Conservation (phyloP, 1,139 yeast species). For the Saccharomycopsis hybrid region DNA sequence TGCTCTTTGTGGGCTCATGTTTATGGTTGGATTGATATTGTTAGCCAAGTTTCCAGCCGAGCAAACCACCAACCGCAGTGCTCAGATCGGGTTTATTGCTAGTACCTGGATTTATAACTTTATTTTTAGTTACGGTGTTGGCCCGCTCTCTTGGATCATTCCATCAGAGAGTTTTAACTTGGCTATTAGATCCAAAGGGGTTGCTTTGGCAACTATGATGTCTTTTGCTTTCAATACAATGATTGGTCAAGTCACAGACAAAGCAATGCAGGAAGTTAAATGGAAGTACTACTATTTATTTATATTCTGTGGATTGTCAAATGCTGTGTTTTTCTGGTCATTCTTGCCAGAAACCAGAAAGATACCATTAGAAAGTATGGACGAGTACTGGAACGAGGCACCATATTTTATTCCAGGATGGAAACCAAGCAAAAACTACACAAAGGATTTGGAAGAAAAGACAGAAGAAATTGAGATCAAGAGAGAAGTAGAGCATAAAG, state of each 20-base stretch:
- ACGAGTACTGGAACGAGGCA: slow-evolving; percentile 27
- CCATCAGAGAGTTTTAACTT: slow-evolving; percentile 23
- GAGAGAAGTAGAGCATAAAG: slow-evolving; percentile 5
- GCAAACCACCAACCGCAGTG: slow-evolving; percentile 21
- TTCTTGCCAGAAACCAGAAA: slow-evolving; percentile 29
- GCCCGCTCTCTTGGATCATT: slow-evolving; percentile 24
- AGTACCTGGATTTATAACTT: slow-evolving; percentile 27
- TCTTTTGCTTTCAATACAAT: slow-evolving; percentile 25
- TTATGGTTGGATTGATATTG: slow-evolving; percentile 23
- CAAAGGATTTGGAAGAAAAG: slow-evolving; percentile 24
- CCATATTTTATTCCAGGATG: slow-evolving; percentile 26
- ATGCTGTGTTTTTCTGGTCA: slow-evolving; percentile 30
- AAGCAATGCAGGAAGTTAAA: slow-evolving; percentile 23
- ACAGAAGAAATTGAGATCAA: slow-evolving; percentile 7
- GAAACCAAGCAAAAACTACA: slow-evolving; percentile 25
- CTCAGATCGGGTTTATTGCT: slow-evolving; percentile 26
- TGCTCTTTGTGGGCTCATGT: slow-evolving; percentile 20
- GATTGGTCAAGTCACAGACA: slow-evolving; percentile 26
- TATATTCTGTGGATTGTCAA: slow-evolving; percentile 28
- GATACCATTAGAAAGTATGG: slow-evolving; percentile 29
- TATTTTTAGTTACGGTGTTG: slow-evolving; percentile 23
- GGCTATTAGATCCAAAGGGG: slow-evolving; percentile 23
- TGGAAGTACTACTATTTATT: slow-evolving; percentile 23
- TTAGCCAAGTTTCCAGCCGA: slow-evolving; percentile 25
- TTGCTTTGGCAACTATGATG: slow-evolving; percentile 23